Base-by-base conservation (phyloP, 495 filamentous ascomycete species). In the Thermothielavioides terrestris region DNA sequence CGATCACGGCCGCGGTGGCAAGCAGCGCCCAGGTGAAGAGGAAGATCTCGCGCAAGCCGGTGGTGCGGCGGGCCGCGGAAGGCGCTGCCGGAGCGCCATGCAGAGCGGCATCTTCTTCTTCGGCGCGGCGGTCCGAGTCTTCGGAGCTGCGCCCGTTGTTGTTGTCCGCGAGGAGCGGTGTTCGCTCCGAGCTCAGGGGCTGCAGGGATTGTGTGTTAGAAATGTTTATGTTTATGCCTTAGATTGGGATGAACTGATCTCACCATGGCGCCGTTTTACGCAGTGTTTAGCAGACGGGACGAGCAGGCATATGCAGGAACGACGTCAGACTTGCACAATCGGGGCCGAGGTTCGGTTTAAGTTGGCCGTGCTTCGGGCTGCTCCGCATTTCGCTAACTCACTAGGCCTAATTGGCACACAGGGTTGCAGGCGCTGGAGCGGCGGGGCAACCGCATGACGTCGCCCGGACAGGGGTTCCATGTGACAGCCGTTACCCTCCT, bases 21-120 rank as follows among this genome's bases (percentile, higher is more conserved):
- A 92, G 61, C 12, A 94, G 56, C 14, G 91, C 91, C 91, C 92
- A 98, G 21, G 77, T 68, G 54, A 95, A 89, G 32, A 95, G 65
- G 4, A 83, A 80, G 41, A 89, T 62, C 55, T 94, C 76, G 30
- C 73, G 66, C 28, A 66, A 6, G 32, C 64, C 57, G 31, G 57
- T 50, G 34, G 41, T 30, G 40, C 32, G 26, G 12, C 23, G 21
- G 25, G 26, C 6, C 9, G 48, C 9, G 4, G 43, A 25, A 6
- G 50, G 38, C 2, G 10, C 5, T 1, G 27, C 10, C 46, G 42
- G 17, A 18, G 46, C 42, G 28, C 53, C 41, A 28, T 62, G 53
- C 2, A 66, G 51, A 15, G 62, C 60, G 56, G 58, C 56, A 47
- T 66, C 59, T 53, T 65, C 56, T 48, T 57, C 61, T 35, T 64